Evolutionary conservation across 1,139 yeast genomes (phyloP), one percentile per base, ranked within the genome.

Genomic region (Debaryomyces robertsiae): DNA sequence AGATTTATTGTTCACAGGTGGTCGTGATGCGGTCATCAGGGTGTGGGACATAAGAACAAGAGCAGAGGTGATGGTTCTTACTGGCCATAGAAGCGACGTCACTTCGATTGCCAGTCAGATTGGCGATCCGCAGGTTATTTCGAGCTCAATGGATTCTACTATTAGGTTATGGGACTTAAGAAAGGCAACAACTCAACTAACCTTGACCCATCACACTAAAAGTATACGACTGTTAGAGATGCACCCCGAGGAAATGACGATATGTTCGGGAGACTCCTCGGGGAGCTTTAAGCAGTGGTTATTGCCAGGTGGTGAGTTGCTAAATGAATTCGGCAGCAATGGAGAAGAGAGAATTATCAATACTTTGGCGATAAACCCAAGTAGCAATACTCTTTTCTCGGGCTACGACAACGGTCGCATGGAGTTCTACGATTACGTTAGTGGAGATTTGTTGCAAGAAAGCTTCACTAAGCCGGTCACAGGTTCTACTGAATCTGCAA

Each of bases 21-120:
- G 98, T 9, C 70, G 96, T 44, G 99, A 94, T 60, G 76, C 91
- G 4, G 86, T 86, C 0, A 84, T 91, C 0, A 68, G 95, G 43
- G 84, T 89, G 3, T 94, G 99, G 99, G 99, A 94, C 61, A 83
- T 93, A 44, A 73, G 98, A 44, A 79, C 95, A 0, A 70, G 94
- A 41, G 66, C 77, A 2, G 84, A 91, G 13, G 82, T 87, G 0
- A 84, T 84, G 75, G 85, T 85, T 0, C 66, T 94, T 34, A 71
- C 82, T 2, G 98, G 98, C 0, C 98, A 94, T 61, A 77, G 80
- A 46, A 77, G 79, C 30, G 86, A 94, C 17, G 77, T 94, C 7
- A 82, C 84, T 36, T 74, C 83, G 33, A 84, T 93, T 2, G 69
- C 71, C 30, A 73, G 90, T 43, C 83, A 85, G 43, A 73, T 77